Percentiles rank a stretch among this genome's conserved stretches.
phyloP scores from a whole-genome alignment of 1,139 yeast genomes.

The Yamadazyma pseudoaaseri region DNA sequence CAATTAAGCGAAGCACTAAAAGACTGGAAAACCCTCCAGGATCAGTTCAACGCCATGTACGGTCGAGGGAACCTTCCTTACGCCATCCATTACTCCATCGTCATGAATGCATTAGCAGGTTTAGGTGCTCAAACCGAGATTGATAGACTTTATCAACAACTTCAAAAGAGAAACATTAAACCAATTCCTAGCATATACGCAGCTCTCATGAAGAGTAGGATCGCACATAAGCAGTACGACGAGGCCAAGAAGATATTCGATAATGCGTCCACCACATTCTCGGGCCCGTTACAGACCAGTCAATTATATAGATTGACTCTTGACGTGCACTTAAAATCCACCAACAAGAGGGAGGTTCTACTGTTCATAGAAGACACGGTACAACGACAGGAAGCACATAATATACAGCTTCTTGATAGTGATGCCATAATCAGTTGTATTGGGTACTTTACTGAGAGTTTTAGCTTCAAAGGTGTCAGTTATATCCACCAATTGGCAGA shows the following conservation, averaged over 20 bases:
- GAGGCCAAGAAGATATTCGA: constrained; percentile 32
- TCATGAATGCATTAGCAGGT: constrained; percentile 61
- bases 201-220: constrained; percentile 48
- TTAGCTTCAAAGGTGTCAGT: constrained; percentile 24
- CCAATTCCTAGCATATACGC: constrained; percentile 51
- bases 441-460: constrained; percentile 22
- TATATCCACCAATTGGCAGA: constrained; percentile 20
- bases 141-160: constrained; percentile 49
- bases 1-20: constrained; percentile 49
- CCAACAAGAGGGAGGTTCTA: constrained; percentile 38
- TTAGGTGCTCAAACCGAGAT: constrained; percentile 57
- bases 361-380: constrained; percentile 38
- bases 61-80: constrained; percentile 58
- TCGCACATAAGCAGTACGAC: constrained; percentile 43
- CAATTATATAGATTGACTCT: constrained; percentile 29
- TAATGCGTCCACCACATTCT: constrained; percentile 1
- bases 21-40: constrained; percentile 60
- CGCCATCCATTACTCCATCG: constrained; percentile 58
- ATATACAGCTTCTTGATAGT: constrained; percentile 19
- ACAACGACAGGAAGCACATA: constrained; percentile 15
- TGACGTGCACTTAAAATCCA: constrained; percentile 33
- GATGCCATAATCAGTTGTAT: constrained; percentile 17
- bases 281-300: constrained; percentile 6
- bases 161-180: constrained; percentile 41
- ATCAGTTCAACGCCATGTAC: constrained; percentile 61